These are phyloP conservation scores for Singerocomus rubriflavus DNA, from an alignment of 1,284 basidiomycete genomes.

Conservation along the genomic window DNA sequence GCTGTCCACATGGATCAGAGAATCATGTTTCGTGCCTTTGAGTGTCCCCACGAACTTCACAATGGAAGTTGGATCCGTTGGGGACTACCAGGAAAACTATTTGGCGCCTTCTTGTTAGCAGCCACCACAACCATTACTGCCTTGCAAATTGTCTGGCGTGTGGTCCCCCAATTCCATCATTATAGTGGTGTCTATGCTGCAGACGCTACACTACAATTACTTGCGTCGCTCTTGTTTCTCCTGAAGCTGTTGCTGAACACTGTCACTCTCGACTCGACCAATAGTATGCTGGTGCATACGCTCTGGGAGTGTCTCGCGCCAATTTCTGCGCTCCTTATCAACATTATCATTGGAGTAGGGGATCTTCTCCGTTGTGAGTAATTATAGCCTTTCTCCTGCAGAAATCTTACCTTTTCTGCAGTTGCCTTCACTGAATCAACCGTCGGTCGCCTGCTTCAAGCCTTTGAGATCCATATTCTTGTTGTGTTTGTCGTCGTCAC, in stretches of 20 bases:
- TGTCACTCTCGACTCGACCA: conserved; percentile 39
- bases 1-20: conserved; percentile 14
- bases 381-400: not conserved
- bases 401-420: conserved; percentile 29
- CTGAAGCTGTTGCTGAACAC: conserved; percentile 62
- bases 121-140: conserved; percentile 45
- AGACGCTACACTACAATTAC: conserved; percentile 55
- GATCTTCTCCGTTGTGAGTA: conserved; percentile 59
- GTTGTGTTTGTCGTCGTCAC: conserved; percentile 55
- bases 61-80: conserved; percentile 63
- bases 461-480: conserved; percentile 61
- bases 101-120: conserved; percentile 51
- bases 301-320: conserved; percentile 51
- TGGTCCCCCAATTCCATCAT: conserved; percentile 39
- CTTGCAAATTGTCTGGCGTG: conserved; percentile 65
- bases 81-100: conserved; percentile 50
- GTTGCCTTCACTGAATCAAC: conserved; percentile 67
- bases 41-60: conserved; percentile 35
- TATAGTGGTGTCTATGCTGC: conserved; percentile 55
- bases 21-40: conserved; percentile 21
- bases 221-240: conserved; percentile 56
- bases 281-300: conserved; percentile 27
- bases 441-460: conserved; percentile 68
- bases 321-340: conserved; percentile 51
- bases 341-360: conserved; percentile 51